phyloP scores from a whole-genome alignment of 805 yeast species.

The Cyberlindnera sargentensis region DNA sequence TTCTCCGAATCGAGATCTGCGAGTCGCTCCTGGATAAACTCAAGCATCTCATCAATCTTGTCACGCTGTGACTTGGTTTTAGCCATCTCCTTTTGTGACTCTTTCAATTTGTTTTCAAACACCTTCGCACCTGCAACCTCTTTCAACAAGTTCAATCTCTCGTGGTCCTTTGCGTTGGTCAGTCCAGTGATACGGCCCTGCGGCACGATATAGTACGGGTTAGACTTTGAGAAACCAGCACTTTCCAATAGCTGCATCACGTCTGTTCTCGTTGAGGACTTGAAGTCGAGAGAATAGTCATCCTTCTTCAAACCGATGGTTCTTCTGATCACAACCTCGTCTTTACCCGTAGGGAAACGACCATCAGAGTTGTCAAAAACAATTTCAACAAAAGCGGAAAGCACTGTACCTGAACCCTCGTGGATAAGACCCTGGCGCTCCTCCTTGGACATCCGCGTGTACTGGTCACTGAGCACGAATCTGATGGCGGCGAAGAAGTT shows the following conservation, averaged over 20 bases:
- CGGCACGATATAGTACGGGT: slow-evolving; percentile 94
- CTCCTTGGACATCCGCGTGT: slow-evolving; percentile 74
- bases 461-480: slow-evolving; percentile 86
- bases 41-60: slow-evolving; percentile 67
- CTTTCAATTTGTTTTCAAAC: slow-evolving; percentile 74
- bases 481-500: slow-evolving; percentile 93
- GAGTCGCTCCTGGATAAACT: slow-evolving; percentile 62
- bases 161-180: slow-evolving; percentile 84
- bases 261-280: slow-evolving; percentile 72
- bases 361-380: slow-evolving; percentile 75
- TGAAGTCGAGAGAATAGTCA: slow-evolving; percentile 79
- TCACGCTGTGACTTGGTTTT: slow-evolving; percentile 62
- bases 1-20: slow-evolving; percentile 77
- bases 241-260: slow-evolving; percentile 76
- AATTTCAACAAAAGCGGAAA: slow-evolving; percentile 91
- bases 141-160: slow-evolving; percentile 69
- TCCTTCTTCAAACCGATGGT: slow-evolving; percentile 92
- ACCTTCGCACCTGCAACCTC: slow-evolving; percentile 95
- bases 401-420: slow-evolving; percentile 83
- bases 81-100: slow-evolving; percentile 73
- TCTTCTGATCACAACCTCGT: slow-evolving; percentile 70
- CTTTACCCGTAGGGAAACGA: slow-evolving; percentile 48
- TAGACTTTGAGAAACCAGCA: slow-evolving; percentile 86
- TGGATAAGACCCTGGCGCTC: slow-evolving; percentile 84
- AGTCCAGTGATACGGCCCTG: slow-evolving; percentile 87